Percentiles rank a stretch among this genome's conserved stretches.
Conservation (phyloP, 306 rosid genomes). For the Pterocarpus santalinus region DNA sequence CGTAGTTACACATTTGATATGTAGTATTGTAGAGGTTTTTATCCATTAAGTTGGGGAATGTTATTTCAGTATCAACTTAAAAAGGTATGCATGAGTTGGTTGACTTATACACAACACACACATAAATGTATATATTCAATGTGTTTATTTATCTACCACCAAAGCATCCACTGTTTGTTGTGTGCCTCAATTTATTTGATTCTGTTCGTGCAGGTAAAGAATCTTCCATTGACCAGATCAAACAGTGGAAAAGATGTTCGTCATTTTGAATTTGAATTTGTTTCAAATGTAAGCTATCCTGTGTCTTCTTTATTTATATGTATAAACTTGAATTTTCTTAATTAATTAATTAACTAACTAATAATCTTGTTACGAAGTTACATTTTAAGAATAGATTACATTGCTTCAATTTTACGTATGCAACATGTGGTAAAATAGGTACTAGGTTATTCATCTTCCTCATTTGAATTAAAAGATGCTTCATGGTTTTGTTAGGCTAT, state of each 20-base stretch:
- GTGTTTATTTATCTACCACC: neutral
- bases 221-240: conserved; percentile 71
- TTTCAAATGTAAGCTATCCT: conserved; percentile 69
- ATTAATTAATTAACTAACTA: neutral
- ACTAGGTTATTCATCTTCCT: conserved; percentile 38
- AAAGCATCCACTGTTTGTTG: conserved; percentile 6
- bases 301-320: conserved; percentile 29
- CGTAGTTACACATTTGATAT: conserved; percentile 7
- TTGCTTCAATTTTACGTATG: conserved; percentile 24
- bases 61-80: conserved; percentile 12
- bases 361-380: neutral
- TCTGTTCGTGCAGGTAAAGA: conserved; percentile 68
- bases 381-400: neutral
- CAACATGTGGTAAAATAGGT: conserved; percentile 31
- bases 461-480: conserved; percentile 26
- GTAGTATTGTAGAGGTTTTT: conserved; percentile 10
- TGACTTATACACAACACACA: neutral
- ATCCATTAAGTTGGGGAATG: conserved; percentile 12
- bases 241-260: conserved; percentile 79
- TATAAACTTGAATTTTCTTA: neutral
- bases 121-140: neutral
- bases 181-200: conserved; percentile 35
- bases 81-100: conserved; percentile 13
- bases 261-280: conserved; percentile 85
- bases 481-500: conserved; percentile 56